phyloP scores from a whole-genome alignment of 768 basidiomycete species.

The Mycena vitilis region DNA sequence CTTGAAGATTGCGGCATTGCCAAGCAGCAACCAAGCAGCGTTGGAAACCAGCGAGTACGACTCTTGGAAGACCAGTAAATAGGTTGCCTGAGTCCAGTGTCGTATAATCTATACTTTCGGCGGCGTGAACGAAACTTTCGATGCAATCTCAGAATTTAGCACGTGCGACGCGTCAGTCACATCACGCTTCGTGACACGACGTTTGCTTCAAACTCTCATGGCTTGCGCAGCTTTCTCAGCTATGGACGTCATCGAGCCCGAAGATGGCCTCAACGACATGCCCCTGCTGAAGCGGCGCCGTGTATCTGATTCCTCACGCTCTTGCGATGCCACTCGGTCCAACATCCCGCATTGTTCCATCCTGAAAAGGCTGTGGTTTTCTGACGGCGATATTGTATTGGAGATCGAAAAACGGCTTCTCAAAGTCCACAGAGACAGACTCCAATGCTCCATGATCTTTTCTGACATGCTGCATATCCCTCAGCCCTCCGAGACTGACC shows the following conservation, averaged over 20 bases:
- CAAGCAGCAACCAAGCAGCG: too few species aligned
- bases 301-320: slow-evolving; percentile 3
- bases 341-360: background rate
- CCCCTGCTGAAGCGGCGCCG: slow-evolving; percentile 27
- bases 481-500: slow-evolving; percentile 44
- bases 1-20: too few species aligned
- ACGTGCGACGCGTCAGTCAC: slow-evolving; percentile 22
- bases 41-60: too few species aligned
- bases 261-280: slow-evolving; percentile 7
- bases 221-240: slow-evolving; percentile 12
- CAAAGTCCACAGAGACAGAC: slow-evolving; percentile 41
- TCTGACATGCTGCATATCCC: slow-evolving; percentile 51
- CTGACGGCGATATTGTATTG: slow-evolving; percentile 51
- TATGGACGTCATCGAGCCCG: slow-evolving; percentile 15
- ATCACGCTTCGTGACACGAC: background rate
- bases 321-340: slow-evolving; percentile 8
- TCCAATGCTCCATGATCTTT: slow-evolving; percentile 43
- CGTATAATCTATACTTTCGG: too few species aligned
- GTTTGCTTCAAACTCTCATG: slow-evolving; percentile 1
- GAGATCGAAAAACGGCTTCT: slow-evolving; percentile 40
- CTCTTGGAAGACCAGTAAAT: too few species aligned
- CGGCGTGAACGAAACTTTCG: too few species aligned
- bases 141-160: too few species aligned
- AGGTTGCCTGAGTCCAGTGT: too few species aligned
- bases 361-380: slow-evolving; percentile 42